phyloP scores from a whole-genome alignment of 2,329 filamentous ascomycete genomes.

The Endothia cerciana region DNA sequence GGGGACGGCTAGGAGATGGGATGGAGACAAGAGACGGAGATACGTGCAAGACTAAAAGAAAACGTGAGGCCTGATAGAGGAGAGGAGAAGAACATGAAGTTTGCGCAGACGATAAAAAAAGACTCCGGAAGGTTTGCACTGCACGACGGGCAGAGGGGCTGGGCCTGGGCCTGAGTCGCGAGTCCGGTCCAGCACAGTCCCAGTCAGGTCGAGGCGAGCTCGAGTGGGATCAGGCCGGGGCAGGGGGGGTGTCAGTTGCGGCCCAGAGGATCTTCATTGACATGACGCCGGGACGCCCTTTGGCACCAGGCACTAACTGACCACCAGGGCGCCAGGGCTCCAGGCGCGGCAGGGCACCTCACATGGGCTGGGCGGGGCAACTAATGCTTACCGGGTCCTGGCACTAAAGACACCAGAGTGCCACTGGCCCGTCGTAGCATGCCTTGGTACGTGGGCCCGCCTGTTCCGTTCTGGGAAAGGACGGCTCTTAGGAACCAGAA shows the following conservation, averaged over 20 bases:
- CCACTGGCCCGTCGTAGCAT: not conserved
- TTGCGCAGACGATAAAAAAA: not conserved
- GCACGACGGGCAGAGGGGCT: not conserved
- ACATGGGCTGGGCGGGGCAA: slow-evolving; percentile 3
- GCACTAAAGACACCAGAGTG: not conserved
- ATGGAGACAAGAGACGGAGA: not conserved
- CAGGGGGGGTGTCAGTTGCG: not conserved
- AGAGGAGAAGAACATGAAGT: not conserved
- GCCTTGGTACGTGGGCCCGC: not conserved
- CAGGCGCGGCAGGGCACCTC: not conserved
- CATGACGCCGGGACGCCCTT: not conserved
- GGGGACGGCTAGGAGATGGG: not conserved
- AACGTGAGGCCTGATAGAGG: not conserved
- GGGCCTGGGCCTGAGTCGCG: not conserved
- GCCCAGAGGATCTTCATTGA: not conserved
- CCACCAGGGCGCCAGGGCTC: not conserved
- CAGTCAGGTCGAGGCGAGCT: not conserved
- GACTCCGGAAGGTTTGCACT: slow-evolving; percentile 5
- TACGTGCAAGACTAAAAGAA: not conserved
- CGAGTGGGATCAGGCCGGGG: slow-evolving; percentile 7
- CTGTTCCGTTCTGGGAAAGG: slow-evolving; percentile 8
- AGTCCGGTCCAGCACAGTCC: not conserved
- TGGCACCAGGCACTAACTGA: no score
- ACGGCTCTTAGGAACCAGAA: not conserved
- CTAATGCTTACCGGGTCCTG: slow-evolving; percentile 5